Evolutionary conservation across 306 rosid genomes (phyloP), one percentile per base, ranked within the genome.

Genomic region (Astragalus glycyphyllos): DNA sequence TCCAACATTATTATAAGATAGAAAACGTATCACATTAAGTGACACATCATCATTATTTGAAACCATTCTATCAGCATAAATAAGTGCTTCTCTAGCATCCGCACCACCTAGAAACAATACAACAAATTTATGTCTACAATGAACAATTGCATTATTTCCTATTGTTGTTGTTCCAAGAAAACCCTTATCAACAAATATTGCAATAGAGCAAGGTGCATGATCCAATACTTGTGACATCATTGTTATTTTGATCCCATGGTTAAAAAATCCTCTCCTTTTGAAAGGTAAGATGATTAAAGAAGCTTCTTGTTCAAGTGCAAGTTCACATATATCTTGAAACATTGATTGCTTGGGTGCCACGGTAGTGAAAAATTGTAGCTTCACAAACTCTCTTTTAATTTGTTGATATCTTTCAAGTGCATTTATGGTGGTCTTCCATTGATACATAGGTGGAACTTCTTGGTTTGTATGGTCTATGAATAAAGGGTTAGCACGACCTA

Each of bases 151-250:
- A 26, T 26, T 26, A 26, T 12, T 11, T 0, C 81, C 62, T 0
- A 50, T 0, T 7, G 29, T 0, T 2, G 49, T 48, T 16, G 8
- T 63, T 7, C 68, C 56, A 8, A 78, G 29, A 48, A 26, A 20
- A n/a, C 85, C 79, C 45, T 82, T 89, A 35, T 93, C 92, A 4
- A 90, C 89, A 3, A 93, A 71, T 40, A 93, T 72, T n/a, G 88
- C 98, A 5, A 90, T 77, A 0, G 98, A 85, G 56, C 97, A 93
- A 51, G 98, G 98, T 0, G 98, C 89, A 12, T 85, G 80, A 0
- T 69, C 53, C 5, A 90, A 11, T 2, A 93, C 84, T 38, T 79
- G 74, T 4, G 61, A 29, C 50, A 75, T 45, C 29, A 65, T 55
- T 0, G 57, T n/a, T 2, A 59, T 71, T 6, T 11, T 23, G 0